phyloP scores from a whole-genome alignment of 2,329 filamentous ascomycete genomes.

The Phaeosphaeriaceae sp. region DNA sequence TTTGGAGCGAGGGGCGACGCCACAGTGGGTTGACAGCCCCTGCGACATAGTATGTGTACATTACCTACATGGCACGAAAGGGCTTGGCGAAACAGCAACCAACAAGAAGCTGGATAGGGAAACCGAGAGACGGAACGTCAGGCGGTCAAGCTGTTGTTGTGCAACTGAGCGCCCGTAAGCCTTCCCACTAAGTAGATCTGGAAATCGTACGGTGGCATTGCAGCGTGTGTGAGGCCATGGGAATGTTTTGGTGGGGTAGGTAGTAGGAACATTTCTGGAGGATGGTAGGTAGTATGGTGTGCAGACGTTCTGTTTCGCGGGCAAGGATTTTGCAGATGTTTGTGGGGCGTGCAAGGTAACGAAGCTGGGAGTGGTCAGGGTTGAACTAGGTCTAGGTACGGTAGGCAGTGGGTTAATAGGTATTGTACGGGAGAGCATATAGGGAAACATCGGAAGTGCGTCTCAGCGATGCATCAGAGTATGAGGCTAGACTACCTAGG shows the following conservation, averaged over 20 bases:
- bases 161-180: too few species aligned
- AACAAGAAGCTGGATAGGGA: slow-evolving; percentile 23
- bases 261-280: slow-evolving; percentile 18
- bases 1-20: slow-evolving; percentile 29
- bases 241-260: slow-evolving; percentile 7
- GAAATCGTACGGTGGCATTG: slow-evolving; percentile 30
- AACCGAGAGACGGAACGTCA: slow-evolving; percentile 41
- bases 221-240: slow-evolving; percentile 26
- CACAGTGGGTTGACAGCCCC: slow-evolving; percentile 41
- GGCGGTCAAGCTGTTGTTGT: slow-evolving; percentile 37
- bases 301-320: slow-evolving; percentile 25
- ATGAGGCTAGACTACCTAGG: neutral
- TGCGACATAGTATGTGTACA: slow-evolving; percentile 12
- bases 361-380: slow-evolving; percentile 21
- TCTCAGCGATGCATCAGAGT: neutral
- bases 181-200: slow-evolving; percentile 13
- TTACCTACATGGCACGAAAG: slow-evolving; percentile 11
- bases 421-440: neutral
- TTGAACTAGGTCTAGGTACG: too few species aligned
- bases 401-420: too few species aligned
- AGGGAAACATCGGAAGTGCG: slow-evolving; percentile 1
- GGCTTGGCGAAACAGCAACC: slow-evolving; percentile 27
- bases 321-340: slow-evolving; percentile 20
- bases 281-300: slow-evolving; percentile 1
- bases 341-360: slow-evolving; percentile 22